Percentiles rank a stretch among this genome's conserved stretches.
phyloP scores from a whole-genome alignment of 1,284 basidiomycete species.

The Phlebopus sp. region DNA sequence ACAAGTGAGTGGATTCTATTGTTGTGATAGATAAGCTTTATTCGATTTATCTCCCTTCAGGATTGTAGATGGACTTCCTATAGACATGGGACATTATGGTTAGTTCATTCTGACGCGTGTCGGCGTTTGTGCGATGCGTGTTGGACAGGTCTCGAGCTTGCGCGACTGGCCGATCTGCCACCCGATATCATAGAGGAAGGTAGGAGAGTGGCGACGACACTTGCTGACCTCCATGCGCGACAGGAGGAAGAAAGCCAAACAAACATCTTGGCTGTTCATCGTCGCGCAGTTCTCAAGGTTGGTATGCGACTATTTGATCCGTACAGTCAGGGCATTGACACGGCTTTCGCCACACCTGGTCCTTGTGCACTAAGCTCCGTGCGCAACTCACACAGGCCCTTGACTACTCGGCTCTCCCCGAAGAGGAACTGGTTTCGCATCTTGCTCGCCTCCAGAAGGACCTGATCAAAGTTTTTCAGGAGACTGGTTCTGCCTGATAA shows the following conservation, averaged over 20 bases:
- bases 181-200: slow-evolving; percentile 61
- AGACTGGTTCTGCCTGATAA: slow-evolving; percentile 21
- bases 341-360: background rate
- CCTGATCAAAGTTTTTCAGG: slow-evolving; percentile 54
- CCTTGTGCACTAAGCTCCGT: slow-evolving; percentile 46
- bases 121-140: background rate
- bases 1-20: slow-evolving; percentile 54
- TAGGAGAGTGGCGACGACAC: slow-evolving; percentile 54
- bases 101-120: slow-evolving; percentile 6
- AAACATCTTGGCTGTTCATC: slow-evolving; percentile 53
- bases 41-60: slow-evolving; percentile 24
- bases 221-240: slow-evolving; percentile 59
- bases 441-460: slow-evolving; percentile 67
- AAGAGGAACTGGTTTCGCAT: slow-evolving; percentile 61
- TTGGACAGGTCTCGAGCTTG: slow-evolving; percentile 73
- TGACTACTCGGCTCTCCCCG: slow-evolving; percentile 66
- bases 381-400: slow-evolving; percentile 68
- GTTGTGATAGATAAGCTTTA: background rate
- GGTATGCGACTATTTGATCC: slow-evolving; percentile 8
- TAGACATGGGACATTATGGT: slow-evolving; percentile 68
- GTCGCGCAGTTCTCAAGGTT: slow-evolving; percentile 71
- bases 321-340: background rate
- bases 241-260: slow-evolving; percentile 60
- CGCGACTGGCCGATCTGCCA: slow-evolving; percentile 80
- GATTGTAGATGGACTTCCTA: slow-evolving; percentile 63